These are phyloP conservation scores for Nicotiana attenuata DNA, from an alignment of 257 asterid species.

Conservation along the genomic window DNA sequence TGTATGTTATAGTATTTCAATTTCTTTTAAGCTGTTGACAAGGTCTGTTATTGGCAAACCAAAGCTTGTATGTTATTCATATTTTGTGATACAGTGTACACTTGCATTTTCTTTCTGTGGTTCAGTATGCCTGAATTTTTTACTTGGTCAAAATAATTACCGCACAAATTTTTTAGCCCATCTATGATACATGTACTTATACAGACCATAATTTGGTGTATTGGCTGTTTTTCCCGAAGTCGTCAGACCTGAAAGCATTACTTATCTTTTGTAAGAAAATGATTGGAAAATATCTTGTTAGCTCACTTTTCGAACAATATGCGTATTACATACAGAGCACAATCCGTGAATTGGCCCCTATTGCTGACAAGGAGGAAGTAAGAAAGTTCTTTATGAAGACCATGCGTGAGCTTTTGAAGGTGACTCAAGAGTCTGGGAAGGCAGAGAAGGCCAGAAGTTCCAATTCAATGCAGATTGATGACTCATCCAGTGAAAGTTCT, in stretches of 20 bases:
- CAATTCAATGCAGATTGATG: slow-evolving; percentile 68
- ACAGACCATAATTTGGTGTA: not conserved
- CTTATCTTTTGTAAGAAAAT: not conserved
- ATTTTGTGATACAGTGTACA: not conserved
- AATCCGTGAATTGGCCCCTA: slow-evolving; percentile 71
- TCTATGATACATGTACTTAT: not conserved
- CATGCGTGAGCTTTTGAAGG: slow-evolving; percentile 64
- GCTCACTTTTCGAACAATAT: not conserved
- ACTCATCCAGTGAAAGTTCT: slow-evolving; percentile 37
- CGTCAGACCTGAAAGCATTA: not conserved
- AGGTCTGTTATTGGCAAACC: not conserved
- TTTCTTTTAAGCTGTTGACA: not conserved
- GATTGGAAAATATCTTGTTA: not conserved
- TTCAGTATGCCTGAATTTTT: not conserved
- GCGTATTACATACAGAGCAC: slow-evolving; percentile 43
- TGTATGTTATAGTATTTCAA: not conserved
- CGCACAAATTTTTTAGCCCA: not conserved
- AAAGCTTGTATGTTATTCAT: not conserved
- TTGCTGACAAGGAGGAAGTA: slow-evolving; percentile 50
- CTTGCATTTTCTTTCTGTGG: not conserved
- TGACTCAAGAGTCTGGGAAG: slow-evolving; percentile 47
- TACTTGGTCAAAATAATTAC: not conserved
- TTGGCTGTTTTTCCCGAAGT: not conserved
- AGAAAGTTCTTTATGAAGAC: slow-evolving; percentile 27
- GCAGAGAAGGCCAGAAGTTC: slow-evolving; percentile 34